Evolutionary conservation across 2,329 filamentous ascomycete genomes (phyloP).

Genomic region (Pseudocercospora fuligena): DNA sequence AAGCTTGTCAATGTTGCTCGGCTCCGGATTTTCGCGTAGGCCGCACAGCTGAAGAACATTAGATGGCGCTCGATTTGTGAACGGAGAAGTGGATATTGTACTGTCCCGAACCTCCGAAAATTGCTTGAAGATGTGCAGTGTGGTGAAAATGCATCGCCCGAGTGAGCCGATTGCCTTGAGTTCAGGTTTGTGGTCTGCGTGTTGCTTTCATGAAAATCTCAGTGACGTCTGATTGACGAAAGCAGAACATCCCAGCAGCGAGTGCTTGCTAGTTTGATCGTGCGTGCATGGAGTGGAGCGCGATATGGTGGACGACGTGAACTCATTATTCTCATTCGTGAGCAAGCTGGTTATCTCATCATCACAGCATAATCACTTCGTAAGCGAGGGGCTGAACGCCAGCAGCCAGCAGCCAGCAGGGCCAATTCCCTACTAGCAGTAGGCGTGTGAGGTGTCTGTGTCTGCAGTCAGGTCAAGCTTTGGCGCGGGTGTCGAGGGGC

Average conservation of each 20-base stretch:
- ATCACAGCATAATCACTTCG: slow-evolving; percentile 8
- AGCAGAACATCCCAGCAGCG: not conserved
- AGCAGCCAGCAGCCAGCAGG: not conserved
- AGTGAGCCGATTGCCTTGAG: not conserved
- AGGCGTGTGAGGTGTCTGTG: not conserved
- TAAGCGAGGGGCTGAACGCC: slow-evolving; percentile 1
- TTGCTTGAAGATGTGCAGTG: not conserved
- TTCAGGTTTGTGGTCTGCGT: not conserved
- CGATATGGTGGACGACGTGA: not conserved
- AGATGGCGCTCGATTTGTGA: not conserved
- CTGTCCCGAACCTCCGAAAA: not conserved
- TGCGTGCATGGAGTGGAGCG: slow-evolving; percentile 6
- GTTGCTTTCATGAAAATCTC: too few relatives aligned
- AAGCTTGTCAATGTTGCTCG: slow-evolving; percentile 3
- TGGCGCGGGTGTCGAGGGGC: not conserved
- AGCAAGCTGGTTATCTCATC: not conserved
- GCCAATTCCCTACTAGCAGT: not conserved
- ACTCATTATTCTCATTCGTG: not conserved
- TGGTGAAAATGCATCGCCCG: not conserved
- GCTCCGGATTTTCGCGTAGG: slow-evolving; percentile 2
- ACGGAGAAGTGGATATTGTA: not conserved
- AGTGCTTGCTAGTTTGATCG: not conserved
- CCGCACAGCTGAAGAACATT: not conserved
- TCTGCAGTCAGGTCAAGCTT: slow-evolving; percentile 1
- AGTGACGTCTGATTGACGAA: slow-evolving; percentile 1